A percentile compares a stretch with the other conserved stretches of the same genome.
Conservation (phyloP, 805 yeast genomes). For the Metschnikowia amazonensis region DNA sequence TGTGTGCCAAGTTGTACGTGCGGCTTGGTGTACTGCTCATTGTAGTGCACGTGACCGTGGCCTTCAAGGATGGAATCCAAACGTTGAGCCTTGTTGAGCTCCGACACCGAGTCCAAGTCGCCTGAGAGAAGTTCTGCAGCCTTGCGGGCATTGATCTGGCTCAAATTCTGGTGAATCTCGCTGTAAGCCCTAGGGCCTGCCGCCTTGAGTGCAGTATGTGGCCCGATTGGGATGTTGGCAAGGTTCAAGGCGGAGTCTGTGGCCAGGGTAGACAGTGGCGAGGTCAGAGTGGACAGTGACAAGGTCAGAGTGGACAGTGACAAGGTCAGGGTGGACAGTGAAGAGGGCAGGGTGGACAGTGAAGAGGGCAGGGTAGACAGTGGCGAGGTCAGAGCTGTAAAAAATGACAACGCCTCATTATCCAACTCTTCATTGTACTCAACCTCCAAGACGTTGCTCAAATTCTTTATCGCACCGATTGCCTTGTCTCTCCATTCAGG, state of each 20-base stretch:
- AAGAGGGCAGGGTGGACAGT: too few species aligned
- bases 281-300: too few species aligned
- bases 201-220: conserved; percentile 13
- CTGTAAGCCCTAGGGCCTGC: conserved; percentile 15
- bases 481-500: conserved; percentile 32
- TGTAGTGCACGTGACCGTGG: conserved; percentile 20
- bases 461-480: conserved; percentile 16
- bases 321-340: too few species aligned
- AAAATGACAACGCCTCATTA: background rate
- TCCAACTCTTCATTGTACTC: background rate
- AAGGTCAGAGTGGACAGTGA: too few species aligned
- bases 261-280: too few species aligned
- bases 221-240: conserved; percentile 16
- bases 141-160: conserved; percentile 22
- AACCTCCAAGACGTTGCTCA: conserved; percentile 13
- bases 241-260: conserved; percentile 5
- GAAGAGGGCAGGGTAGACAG: too few species aligned
- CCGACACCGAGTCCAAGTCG: conserved; percentile 31
- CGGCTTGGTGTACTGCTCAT: conserved; percentile 33
- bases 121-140: conserved; percentile 20
- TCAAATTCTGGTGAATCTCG: conserved; percentile 30
- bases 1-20: conserved; percentile 36
- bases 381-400: too few species aligned
- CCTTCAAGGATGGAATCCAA: conserved; percentile 35
- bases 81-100: conserved; percentile 35